Percentiles rank a stretch among this genome's conserved stretches.
These are phyloP conservation scores for Scheffersomyces stipitis DNA, from an alignment of 805 yeast species.

Conservation along the genomic window DNA sequence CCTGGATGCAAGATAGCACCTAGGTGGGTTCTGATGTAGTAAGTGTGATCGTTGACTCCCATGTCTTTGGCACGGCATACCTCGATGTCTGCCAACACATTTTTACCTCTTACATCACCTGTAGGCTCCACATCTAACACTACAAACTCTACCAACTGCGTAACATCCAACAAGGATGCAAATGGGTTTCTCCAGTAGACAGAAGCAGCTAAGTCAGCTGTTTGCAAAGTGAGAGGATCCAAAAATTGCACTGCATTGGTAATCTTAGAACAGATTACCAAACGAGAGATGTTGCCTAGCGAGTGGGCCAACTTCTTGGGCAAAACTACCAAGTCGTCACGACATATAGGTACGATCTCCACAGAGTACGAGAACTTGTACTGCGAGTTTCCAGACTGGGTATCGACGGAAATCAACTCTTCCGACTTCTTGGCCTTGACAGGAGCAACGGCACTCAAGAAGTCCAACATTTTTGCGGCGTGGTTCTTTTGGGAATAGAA, in stretches of 20 bases:
- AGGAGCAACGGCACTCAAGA: slow-evolving; percentile 82
- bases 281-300: slow-evolving; percentile 76
- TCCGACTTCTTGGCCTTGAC: slow-evolving; percentile 79
- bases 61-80: slow-evolving; percentile 87
- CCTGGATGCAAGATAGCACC: slow-evolving; percentile 97
- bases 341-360: slow-evolving; percentile 94
- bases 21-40: slow-evolving; percentile 83
- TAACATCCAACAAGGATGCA: slow-evolving; percentile 68
- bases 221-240: slow-evolving; percentile 79
- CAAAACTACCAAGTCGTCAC: slow-evolving; percentile 90
- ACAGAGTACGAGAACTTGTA: slow-evolving; percentile 91
- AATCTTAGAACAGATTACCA: slow-evolving; percentile 82
- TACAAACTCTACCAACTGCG: slow-evolving; percentile 80
- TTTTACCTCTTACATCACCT: slow-evolving; percentile 72
- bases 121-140: slow-evolving; percentile 94
- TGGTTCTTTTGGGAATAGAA: slow-evolving; percentile 85
- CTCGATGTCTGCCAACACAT: slow-evolving; percentile 85
- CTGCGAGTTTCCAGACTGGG: slow-evolving; percentile 82
- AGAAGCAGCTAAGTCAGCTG: slow-evolving; percentile 67
- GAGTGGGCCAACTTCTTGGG: slow-evolving; percentile 85
- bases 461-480: slow-evolving; percentile 92
- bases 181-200: slow-evolving; percentile 86
- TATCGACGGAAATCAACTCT: slow-evolving; percentile 88
- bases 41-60: slow-evolving; percentile 82
- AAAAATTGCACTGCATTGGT: slow-evolving; percentile 82